These are phyloP conservation scores for Capsicum baccatum DNA, from an alignment of 257 asterid species.

Conservation along the genomic window DNA sequence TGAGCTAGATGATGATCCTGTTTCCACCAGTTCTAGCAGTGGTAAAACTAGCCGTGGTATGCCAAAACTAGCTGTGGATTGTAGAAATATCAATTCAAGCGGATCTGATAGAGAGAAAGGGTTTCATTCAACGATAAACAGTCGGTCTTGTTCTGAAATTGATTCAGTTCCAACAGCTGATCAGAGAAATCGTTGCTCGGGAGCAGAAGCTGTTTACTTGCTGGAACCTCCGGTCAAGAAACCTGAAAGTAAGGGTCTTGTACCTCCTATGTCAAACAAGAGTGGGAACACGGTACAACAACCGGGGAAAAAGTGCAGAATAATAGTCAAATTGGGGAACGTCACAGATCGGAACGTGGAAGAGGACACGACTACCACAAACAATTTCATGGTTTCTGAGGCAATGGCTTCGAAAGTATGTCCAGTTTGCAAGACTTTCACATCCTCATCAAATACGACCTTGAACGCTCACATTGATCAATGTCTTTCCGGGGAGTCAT, in stretches of 20 bases:
- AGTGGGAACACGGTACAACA: conserved; percentile 41
- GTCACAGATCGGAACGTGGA: conserved; percentile 44
- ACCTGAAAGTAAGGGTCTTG: background rate
- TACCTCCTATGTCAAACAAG: conserved; percentile 38
- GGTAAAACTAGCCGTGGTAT: conserved; percentile 26
- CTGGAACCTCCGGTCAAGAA: conserved; percentile 29
- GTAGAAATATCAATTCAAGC: conserved; percentile 40
- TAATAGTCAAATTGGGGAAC: conserved; percentile 55
- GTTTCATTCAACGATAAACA: conserved; percentile 41
- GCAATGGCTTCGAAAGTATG: conserved; percentile 89
- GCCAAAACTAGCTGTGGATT: conserved; percentile 37
- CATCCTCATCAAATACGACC: conserved; percentile 95
- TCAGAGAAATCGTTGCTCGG: conserved; percentile 39
- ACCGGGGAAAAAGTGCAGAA: conserved; percentile 62
- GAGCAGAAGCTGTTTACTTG: conserved; percentile 40
- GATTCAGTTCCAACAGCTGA: conserved; percentile 44
- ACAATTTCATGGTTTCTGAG: conserved; percentile 55
- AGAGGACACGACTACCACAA: conserved; percentile 46
- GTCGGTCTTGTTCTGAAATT: conserved; percentile 51
- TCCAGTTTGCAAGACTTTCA: conserved; percentile 92
- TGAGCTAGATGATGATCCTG: conserved; percentile 34
- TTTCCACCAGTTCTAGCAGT: conserved; percentile 32
- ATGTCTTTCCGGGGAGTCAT: conserved; percentile 78
- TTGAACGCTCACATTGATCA: conserved; percentile 97
- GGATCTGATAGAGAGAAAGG: conserved; percentile 54